Conservation (phyloP, 257 asterid genomes). For the Apocynum venetum region DNA sequence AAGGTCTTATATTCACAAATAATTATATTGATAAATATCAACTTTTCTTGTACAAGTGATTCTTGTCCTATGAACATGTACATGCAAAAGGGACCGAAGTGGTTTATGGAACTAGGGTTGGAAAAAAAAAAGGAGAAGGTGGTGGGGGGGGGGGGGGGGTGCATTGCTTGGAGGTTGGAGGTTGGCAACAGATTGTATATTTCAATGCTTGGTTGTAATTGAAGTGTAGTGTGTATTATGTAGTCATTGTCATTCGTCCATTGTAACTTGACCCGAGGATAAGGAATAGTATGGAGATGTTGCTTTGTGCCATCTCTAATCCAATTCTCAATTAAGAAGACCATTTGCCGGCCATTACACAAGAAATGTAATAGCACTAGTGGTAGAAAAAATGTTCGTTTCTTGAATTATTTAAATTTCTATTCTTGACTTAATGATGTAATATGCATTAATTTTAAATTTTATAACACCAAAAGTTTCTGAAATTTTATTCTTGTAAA, state of each 20-base stretch:
- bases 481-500: too few species aligned
- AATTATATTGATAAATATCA: too few species aligned
- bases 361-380: neutral
- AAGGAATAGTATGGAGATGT: neutral
- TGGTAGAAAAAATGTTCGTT: neutral
- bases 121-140: too few species aligned
- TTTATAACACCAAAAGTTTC: too few species aligned
- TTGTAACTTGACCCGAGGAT: neutral
- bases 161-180: too few species aligned
- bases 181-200: too few species aligned
- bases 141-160: too few species aligned
- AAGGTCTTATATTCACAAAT: too few species aligned
- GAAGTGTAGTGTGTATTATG: neutral
- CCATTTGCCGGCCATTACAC: slow-evolving; percentile 21
- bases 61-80: too few species aligned
- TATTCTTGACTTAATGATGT: too few species aligned
- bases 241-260: neutral
- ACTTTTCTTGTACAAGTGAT: neutral
- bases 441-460: too few species aligned
- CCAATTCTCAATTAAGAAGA: neutral
- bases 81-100: neutral
- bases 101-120: neutral
- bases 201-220: neutral
- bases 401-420: neutral
- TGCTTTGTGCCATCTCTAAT: slow-evolving; percentile 3